phyloP scores from a whole-genome alignment of 768 basidiomycete species.

The Serendipita indica region DNA sequence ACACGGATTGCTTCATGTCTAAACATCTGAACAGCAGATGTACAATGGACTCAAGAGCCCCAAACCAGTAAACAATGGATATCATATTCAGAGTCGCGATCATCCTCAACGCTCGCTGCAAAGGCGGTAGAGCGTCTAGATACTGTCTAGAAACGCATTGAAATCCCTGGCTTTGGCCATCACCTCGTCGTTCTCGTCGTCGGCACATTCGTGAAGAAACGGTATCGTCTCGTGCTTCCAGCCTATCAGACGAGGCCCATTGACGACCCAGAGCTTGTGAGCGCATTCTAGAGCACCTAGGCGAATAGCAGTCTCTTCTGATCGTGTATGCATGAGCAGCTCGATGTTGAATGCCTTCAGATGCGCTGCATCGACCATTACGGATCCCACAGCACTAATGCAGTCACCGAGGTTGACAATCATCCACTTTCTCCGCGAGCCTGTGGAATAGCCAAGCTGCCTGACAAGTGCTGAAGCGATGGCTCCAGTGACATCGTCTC shows the following conservation, averaged over 20 bases:
- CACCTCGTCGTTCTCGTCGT: slow-evolving; percentile 78
- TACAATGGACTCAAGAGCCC: too few species aligned
- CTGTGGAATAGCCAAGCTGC: slow-evolving; percentile 34
- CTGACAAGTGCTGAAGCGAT: slow-evolving; percentile 43
- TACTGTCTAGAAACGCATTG: slow-evolving; percentile 19
- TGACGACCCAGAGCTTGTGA: slow-evolving; percentile 58
- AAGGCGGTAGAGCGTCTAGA: too few species aligned
- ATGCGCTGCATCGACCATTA: slow-evolving; percentile 37
- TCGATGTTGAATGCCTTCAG: slow-evolving; percentile 73
- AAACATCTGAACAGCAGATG: too few species aligned
- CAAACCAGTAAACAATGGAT: too few species aligned
- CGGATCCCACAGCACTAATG: slow-evolving; percentile 41
- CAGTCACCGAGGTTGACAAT: slow-evolving; percentile 26
- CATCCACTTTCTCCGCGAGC: slow-evolving; percentile 20
- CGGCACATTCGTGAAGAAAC: slow-evolving; percentile 74
- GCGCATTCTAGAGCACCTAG: slow-evolving; percentile 54
- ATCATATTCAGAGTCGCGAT: too few species aligned
- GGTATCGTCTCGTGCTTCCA: slow-evolving; percentile 48
- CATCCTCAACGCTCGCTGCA: too few species aligned
- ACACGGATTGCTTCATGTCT: too few species aligned
- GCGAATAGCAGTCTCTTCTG: slow-evolving; percentile 58
- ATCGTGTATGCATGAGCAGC: slow-evolving; percentile 78
- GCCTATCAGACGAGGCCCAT: slow-evolving; percentile 66
- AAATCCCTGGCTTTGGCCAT: slow-evolving; percentile 42
- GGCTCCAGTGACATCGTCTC: slow-evolving; percentile 59